These are phyloP conservation scores for Pleochaeta shiraiana DNA, from an alignment of 2,329 filamentous ascomycete genomes.

Conservation along the genomic window DNA sequence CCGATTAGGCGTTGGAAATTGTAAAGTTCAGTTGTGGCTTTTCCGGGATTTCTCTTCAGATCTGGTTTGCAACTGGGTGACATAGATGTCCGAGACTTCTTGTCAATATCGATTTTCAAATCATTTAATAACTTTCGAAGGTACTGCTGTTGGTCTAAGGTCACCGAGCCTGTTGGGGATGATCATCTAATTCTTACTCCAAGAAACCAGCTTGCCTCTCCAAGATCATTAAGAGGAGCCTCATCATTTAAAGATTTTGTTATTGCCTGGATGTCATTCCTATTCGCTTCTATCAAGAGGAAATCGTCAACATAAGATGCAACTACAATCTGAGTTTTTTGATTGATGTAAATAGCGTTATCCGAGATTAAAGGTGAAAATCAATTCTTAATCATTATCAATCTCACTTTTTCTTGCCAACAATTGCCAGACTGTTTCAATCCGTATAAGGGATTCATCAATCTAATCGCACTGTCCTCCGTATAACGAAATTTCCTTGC, in stretches of 20 bases:
- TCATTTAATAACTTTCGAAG: neutral
- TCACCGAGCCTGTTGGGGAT: neutral
- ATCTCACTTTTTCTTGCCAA: neutral
- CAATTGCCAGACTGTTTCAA: neutral
- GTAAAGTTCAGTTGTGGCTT: neutral
- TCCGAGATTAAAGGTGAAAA: neutral
- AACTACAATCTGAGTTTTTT: neutral
- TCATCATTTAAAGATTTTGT: neutral
- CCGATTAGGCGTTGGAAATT: neutral
- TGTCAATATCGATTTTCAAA: neutral
- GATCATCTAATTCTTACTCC: neutral
- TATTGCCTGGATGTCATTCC: neutral
- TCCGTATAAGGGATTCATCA: neutral
- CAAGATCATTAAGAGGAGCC: neutral
- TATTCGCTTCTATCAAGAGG: neutral
- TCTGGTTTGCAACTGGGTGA: neutral
- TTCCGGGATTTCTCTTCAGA: neutral
- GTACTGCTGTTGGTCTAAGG: neutral
- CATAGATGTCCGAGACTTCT: neutral
- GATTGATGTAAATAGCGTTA: neutral
- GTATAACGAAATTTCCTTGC: neutral
- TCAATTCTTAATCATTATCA: neutral
- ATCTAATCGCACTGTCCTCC: neutral
- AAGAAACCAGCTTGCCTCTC: neutral
- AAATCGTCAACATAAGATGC: slow-evolving; percentile 2